Conservation (phyloP, 208 protist genomes). For the Crithidia brevicula region DNA sequence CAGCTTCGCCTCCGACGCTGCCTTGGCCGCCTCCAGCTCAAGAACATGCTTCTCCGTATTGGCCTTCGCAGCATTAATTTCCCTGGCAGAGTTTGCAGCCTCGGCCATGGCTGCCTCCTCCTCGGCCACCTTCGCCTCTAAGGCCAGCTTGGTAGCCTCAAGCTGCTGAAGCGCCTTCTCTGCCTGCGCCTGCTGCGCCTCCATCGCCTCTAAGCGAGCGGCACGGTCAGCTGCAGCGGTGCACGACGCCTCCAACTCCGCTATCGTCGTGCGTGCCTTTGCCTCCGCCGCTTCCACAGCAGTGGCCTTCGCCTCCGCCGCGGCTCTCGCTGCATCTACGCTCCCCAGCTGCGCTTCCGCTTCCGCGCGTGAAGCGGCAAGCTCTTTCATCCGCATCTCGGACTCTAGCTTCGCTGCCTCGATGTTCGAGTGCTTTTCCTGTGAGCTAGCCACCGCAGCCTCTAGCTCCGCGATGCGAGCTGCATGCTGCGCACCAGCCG, state of each 20-base stretch:
- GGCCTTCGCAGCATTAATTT: neutral
- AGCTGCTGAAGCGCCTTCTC: neutral
- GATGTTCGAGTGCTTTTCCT: neutral
- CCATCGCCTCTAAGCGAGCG: neutral
- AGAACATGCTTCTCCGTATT: neutral
- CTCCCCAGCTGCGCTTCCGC: neutral
- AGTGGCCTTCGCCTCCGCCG: neutral
- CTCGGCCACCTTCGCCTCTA: neutral
- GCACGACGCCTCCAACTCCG: neutral
- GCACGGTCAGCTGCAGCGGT: neutral
- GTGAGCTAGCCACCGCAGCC: neutral
- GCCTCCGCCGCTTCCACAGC: neutral
- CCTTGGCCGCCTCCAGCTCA: neutral
- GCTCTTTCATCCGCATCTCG: constrained; percentile 15
- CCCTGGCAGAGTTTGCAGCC: neutral
- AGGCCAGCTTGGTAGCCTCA: neutral
- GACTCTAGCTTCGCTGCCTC: constrained; percentile 4
- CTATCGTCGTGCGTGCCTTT: neutral
- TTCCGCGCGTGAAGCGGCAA: neutral
- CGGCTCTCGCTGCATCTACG: neutral
- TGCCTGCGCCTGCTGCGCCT: neutral
- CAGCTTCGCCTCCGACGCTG: neutral
- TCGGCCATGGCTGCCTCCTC: neutral
- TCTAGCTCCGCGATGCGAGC: constrained; percentile 9
- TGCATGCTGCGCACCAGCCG: neutral